Conservation (phyloP, 345 rosid species). For the Brassica incana region DNA sequence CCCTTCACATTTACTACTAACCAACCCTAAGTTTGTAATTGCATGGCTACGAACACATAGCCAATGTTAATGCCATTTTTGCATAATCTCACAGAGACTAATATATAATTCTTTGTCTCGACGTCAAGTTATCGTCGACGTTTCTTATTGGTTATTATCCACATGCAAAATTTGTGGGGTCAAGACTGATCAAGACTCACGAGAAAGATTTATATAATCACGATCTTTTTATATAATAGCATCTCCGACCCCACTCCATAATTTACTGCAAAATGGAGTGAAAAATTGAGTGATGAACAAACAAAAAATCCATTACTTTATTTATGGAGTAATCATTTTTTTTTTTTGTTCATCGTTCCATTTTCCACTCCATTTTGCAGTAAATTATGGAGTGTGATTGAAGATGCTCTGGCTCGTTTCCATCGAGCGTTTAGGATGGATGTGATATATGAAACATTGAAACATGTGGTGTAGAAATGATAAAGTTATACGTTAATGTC, state of each 20-base stretch:
- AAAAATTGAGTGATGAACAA: too few species aligned
- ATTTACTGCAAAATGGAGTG: too few species aligned
- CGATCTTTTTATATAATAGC: neutral
- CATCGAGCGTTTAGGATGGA: conserved; percentile 4
- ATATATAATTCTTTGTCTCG: conserved; percentile 3
- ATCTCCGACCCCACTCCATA: too few species aligned
- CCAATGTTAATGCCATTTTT: conserved; percentile 5
- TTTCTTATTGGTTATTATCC: conserved; percentile 24
- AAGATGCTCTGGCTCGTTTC: neutral
- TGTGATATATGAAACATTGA: conserved; percentile 2
- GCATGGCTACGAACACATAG: conserved; percentile 32
- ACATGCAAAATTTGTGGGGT: conserved; percentile 31
- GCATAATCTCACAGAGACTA: conserved; percentile 18
- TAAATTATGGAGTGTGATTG: too few species aligned
- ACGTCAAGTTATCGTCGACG: conserved; percentile 8
- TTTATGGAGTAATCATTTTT: too few species aligned
- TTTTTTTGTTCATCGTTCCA: too few species aligned
- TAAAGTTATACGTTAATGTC: conserved; percentile 2
- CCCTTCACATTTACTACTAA: conserved; percentile 35
- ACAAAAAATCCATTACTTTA: too few species aligned
- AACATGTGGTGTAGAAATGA: conserved; percentile 18
- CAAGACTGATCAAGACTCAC: neutral
- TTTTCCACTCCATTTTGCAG: too few species aligned
- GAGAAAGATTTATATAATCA: conserved; percentile 7
- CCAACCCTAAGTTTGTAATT: conserved; percentile 32